Evolutionary conservation across 164 flowering plant genomes (phyloP), one percentile per base, ranked within the genome.

Genomic region (Taxillus chinensis): DNA sequence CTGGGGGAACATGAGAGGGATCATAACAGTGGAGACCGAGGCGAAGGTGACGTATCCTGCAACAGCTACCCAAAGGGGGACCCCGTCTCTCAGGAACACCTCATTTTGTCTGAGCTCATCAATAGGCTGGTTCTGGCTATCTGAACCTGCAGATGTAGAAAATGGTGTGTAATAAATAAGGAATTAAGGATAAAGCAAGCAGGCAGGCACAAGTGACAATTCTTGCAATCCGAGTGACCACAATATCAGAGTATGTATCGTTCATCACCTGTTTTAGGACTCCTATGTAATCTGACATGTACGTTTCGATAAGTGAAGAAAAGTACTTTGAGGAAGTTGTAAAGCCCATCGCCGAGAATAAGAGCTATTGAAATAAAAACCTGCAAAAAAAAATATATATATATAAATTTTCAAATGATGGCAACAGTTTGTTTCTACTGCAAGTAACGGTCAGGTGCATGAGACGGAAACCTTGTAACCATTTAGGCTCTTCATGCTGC

Each of bases 321-420:
- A 9, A 86, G 57, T 8, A 85, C 76, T 77, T 85, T 87, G 63
- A 80, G 54, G 65, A 92, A 87, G 68, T 87, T 87, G 77, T 87
- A 89, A 55, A 92, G 83, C 41, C 96, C 98, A 67, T 92, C 96
- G 40, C 98, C 98, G 3, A 92, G 79, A 63, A 92, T 84, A 38
- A 92, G 80, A 58, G 96, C 75, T 49, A 89, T 87, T 39, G 90
- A 74, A 56, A 92, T 75, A 46, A 92, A 92, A 58, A 92, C 90
- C 95, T 91, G 83, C 74, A 65, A 41, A 10, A 40, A 27, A 27
- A 27, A 0, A 27, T 27, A 27, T 27, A 27, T 27, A 27, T 27
- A 27, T 27, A 27, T 0, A 27, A 27, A 27, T 27, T 27, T 27
- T 27, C 27, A 27, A 27, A 27, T 27, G 27, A 27, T 27, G 27